Conservation (phyloP, 1,284 basidiomycete species). For the Athelia psychrophila region DNA sequence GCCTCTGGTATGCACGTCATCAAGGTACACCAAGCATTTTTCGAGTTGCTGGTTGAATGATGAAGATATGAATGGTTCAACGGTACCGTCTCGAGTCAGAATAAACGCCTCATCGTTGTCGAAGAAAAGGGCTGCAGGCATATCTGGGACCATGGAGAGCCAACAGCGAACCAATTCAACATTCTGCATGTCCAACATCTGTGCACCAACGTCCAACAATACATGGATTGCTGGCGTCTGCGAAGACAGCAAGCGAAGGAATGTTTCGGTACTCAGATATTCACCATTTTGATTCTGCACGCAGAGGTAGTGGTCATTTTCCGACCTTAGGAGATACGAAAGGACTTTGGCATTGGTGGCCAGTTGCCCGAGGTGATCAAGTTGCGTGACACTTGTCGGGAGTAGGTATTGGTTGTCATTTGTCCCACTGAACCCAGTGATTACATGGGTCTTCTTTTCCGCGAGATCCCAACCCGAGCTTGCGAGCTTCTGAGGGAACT, state of each 20-base stretch:
- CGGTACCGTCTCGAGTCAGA: conserved; percentile 33
- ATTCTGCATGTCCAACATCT: conserved; percentile 51
- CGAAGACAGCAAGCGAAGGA: conserved; percentile 30
- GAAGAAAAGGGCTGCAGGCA: conserved; percentile 47
- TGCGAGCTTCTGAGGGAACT: conserved; percentile 44
- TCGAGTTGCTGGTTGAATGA: conserved; percentile 39
- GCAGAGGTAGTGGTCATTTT: conserved; percentile 40
- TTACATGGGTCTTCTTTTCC: conserved; percentile 29
- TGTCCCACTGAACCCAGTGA: conserved; percentile 57
- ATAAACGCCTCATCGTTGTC: conserved; percentile 41
- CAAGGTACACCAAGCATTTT: conserved; percentile 49
- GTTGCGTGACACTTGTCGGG: conserved; percentile 42
- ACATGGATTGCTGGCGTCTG: conserved; percentile 38
- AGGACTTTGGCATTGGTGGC: conserved; percentile 52
- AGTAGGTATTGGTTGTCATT: conserved; percentile 50
- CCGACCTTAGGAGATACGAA: conserved; percentile 36
- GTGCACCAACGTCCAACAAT: conserved; percentile 55
- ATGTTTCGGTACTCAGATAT: conserved; percentile 20
- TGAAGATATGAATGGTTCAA: conserved; percentile 40
- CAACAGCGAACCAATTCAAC: conserved; percentile 36
- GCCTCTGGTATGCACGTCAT: conserved; percentile 57
- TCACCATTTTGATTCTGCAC: conserved; percentile 16
- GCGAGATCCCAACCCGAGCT: conserved; percentile 56
- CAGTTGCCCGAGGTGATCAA: conserved; percentile 37
- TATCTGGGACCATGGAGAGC: conserved; percentile 28